Conservation (phyloP, 23 red algal genomes). For the Gracilaria vermiculophylla region DNA sequence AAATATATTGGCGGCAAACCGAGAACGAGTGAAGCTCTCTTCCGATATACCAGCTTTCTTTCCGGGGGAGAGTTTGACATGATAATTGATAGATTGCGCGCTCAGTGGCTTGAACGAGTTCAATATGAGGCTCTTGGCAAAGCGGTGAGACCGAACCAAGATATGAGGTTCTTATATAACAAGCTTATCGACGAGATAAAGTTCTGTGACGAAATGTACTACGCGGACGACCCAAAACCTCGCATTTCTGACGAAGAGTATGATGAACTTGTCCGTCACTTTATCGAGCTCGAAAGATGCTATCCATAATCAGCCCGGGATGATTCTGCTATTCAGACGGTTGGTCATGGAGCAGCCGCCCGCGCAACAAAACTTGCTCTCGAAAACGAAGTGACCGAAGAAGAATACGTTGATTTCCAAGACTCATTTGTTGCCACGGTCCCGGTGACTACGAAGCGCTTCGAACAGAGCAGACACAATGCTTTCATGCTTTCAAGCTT, state of each 20-base stretch:
- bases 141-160: neutral
- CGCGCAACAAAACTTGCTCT: constrained; percentile 39
- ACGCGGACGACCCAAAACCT: constrained; percentile 61
- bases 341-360: constrained; percentile 50
- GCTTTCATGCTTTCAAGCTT: constrained; percentile 75
- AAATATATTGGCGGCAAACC: constrained; percentile 3
- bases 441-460: neutral
- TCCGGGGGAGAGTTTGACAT: constrained; percentile 47
- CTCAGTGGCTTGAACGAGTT: constrained; percentile 28
- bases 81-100: constrained; percentile 32
- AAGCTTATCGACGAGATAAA: constrained; percentile 63
- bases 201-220: constrained; percentile 64
- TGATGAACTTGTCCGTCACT: constrained; percentile 68
- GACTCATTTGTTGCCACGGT: constrained; percentile 47
- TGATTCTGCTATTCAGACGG: constrained; percentile 50
- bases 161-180: constrained; percentile 27
- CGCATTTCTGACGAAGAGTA: constrained; percentile 76
- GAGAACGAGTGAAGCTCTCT: neutral
- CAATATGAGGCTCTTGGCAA: neutral
- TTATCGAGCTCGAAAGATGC: constrained; percentile 55
- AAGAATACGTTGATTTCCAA: neutral
- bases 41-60: constrained; percentile 5
- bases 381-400: constrained; percentile 8
- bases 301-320: constrained; percentile 43
- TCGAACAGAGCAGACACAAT: constrained; percentile 54